Base-by-base conservation (phyloP, 2,329 filamentous ascomycete genomes). In the Emmonsiellopsis sp. region DNA sequence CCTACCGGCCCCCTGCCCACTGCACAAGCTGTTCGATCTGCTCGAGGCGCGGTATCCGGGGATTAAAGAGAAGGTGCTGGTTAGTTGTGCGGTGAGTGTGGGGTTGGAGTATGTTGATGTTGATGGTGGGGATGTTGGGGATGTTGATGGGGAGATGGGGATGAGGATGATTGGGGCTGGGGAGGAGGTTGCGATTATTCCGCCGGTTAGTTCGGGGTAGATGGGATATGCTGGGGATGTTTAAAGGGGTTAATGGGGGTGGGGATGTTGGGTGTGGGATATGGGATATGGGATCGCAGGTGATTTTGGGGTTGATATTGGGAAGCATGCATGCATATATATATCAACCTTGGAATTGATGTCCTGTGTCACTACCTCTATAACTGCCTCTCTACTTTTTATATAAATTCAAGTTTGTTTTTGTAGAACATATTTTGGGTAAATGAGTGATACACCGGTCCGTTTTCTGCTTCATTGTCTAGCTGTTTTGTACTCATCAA, bases 161-260 rank as follows among this genome's bases (percentile, higher is more conserved):
- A 55, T 21, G 2, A 8, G 46, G 46, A 31, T 70, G 34, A 72
- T 75, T 54, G 49, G 58, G 42, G 51, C 57, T 5, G 71, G 71
- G 11, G 66, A 72, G 49, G 73, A 75, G 57, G 71, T 75, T 52
- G 73, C 69, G 13, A 64, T 75, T 55, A 74, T 75, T 57, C 73
- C 73, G 48, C 73, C 73, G 51, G 73, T 75, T 53, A 75, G 73
- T 61, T 75, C 72, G 52, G 73, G 73, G 27, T 75, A 58, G 56
- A 43, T 8, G 39, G 51, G 27, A 37, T 11, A 39, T 21, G 31
- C 17, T 17, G 17, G 17, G 17, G 17, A 17, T 17, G 17, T 17
- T 17, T 17, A 46, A 31, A 11, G 17, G 14, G 47, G 21, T 8
- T 27, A 11, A 21, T 6, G 37, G 39, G 37, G 31, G 9, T n/a